Evolutionary conservation across 1,284 basidiomycete species (phyloP).

Genomic region (Trametes versicolor): DNA sequence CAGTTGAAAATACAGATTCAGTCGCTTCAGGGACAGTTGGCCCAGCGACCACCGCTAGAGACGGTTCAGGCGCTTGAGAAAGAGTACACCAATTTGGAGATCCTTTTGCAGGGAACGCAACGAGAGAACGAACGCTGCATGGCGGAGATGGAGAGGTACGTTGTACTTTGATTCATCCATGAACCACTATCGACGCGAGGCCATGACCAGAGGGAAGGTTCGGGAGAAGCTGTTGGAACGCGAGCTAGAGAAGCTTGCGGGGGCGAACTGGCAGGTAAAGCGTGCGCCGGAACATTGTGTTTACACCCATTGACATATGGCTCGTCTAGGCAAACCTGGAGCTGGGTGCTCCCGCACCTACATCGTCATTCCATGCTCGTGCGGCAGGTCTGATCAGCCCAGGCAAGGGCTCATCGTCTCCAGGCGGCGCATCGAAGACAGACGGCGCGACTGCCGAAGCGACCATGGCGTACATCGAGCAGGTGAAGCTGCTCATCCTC

Average conservation of each 20-base stretch:
- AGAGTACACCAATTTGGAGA: slow-evolving; percentile 76
- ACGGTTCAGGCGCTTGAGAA: slow-evolving; percentile 68
- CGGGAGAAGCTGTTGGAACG: slow-evolving; percentile 78
- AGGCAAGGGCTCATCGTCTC: slow-evolving; percentile 14
- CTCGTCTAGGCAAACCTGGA: slow-evolving; percentile 24
- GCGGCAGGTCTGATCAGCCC: slow-evolving; percentile 29
- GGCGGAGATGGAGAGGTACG: slow-evolving; percentile 75
- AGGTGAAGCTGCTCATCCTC: slow-evolving; percentile 72
- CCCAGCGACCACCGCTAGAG: slow-evolving; percentile 71
- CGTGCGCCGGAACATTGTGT: not conserved
- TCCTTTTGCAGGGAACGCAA: slow-evolving; percentile 78
- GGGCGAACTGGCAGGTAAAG: slow-evolving; percentile 80
- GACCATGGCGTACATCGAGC: slow-evolving; percentile 69
- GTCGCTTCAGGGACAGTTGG: slow-evolving; percentile 68
- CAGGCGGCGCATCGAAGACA: slow-evolving; percentile 14
- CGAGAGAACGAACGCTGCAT: slow-evolving; percentile 82
- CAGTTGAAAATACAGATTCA: slow-evolving; percentile 68
- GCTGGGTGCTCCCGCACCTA: slow-evolving; percentile 36
- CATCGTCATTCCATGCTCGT: slow-evolving; percentile 41
- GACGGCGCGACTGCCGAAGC: slow-evolving; percentile 41
- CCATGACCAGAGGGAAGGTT: slow-evolving; percentile 33
- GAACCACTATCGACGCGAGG: not conserved
- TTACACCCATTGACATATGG: not conserved
- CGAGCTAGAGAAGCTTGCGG: slow-evolving; percentile 71
- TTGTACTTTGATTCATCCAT: not conserved